Evolutionary conservation across 352 stramenopile genomes (phyloP).

Genomic region (Thraustochytrium striatum): DNA sequence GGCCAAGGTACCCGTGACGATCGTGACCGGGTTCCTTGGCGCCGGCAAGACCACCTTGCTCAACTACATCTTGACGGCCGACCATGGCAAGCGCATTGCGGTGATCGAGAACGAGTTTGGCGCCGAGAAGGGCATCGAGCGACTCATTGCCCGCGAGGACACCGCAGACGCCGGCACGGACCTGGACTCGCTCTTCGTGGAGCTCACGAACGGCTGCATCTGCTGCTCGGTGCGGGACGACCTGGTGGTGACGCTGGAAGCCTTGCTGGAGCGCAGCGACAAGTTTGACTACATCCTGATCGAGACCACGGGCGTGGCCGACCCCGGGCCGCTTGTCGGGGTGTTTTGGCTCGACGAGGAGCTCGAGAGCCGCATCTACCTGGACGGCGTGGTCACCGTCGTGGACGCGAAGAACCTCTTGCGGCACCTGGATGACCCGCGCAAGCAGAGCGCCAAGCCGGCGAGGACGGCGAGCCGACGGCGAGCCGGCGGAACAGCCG

Average conservation of each 20-base stretch:
- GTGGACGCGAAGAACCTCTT: constrained; percentile 89
- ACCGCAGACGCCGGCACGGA: neutral
- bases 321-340: constrained; percentile 86
- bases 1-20: constrained; percentile 76
- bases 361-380: constrained; percentile 56
- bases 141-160: constrained; percentile 39
- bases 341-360: constrained; percentile 93
- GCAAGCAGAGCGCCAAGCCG: constrained; percentile 26
- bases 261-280: constrained; percentile 25
- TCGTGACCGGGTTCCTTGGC: constrained; percentile 87
- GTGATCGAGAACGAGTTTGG: constrained; percentile 99
- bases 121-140: constrained; percentile 47
- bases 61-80: constrained; percentile 85
- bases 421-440: constrained; percentile 63
- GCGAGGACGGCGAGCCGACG: too few relatives aligned
- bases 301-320: constrained; percentile 87
- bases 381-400: constrained; percentile 94
- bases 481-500: neutral
- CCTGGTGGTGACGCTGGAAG: constrained; percentile 48
- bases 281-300: constrained; percentile 72
- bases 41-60: constrained; percentile 96
- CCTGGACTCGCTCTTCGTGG: constrained; percentile 52
- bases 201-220: constrained; percentile 96
- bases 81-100: constrained; percentile 86
- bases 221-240: constrained; percentile 87